A percentile compares a stretch with the other conserved stretches of the same genome.
These are phyloP conservation scores for Articulospora tetracladia DNA, from an alignment of 495 filamentous ascomycete genomes.

Conservation along the genomic window DNA sequence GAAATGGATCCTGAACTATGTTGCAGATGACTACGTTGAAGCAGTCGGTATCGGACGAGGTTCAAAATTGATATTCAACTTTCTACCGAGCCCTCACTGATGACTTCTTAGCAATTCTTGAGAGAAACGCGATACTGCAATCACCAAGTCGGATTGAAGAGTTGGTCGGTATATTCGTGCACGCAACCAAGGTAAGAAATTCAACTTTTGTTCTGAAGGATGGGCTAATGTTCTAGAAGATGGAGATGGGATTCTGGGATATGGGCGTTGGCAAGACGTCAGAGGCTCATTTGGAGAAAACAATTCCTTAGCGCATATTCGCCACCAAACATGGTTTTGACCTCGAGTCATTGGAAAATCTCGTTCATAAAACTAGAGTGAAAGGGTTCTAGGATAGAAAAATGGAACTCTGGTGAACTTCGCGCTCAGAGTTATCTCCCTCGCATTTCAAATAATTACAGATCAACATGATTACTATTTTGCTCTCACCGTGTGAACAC, in stretches of 20 bases:
- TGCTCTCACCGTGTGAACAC: too few relatives aligned
- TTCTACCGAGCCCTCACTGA: neutral
- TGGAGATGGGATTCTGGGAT: slow-evolving; percentile 88
- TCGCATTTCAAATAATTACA: too few relatives aligned
- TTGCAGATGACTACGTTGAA: slow-evolving; percentile 68
- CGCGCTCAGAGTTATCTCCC: too few relatives aligned
- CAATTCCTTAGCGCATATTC: too few relatives aligned
- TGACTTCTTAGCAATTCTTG: slow-evolving; percentile 55
- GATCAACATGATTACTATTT: too few relatives aligned
- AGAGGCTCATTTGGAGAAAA: neutral
- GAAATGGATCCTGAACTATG: slow-evolving; percentile 87
- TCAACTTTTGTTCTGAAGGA: slow-evolving; percentile 5
- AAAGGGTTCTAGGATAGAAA: neutral
- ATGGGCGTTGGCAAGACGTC: slow-evolving; percentile 53
- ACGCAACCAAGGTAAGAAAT: slow-evolving; percentile 66
- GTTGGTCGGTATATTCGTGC: slow-evolving; percentile 76
- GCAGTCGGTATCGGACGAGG: slow-evolving; percentile 66
- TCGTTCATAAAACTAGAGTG: too few relatives aligned
- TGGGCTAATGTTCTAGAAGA: slow-evolving; percentile 39
- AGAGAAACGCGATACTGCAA: slow-evolving; percentile 64
- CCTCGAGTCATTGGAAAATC: neutral
- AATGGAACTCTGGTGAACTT: too few relatives aligned
- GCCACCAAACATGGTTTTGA: neutral
- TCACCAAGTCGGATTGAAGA: slow-evolving; percentile 74
- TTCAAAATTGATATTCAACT: slow-evolving; percentile 35